phyloP scores from a whole-genome alignment of 1,284 basidiomycete species.

The Marasmius oreades region DNA sequence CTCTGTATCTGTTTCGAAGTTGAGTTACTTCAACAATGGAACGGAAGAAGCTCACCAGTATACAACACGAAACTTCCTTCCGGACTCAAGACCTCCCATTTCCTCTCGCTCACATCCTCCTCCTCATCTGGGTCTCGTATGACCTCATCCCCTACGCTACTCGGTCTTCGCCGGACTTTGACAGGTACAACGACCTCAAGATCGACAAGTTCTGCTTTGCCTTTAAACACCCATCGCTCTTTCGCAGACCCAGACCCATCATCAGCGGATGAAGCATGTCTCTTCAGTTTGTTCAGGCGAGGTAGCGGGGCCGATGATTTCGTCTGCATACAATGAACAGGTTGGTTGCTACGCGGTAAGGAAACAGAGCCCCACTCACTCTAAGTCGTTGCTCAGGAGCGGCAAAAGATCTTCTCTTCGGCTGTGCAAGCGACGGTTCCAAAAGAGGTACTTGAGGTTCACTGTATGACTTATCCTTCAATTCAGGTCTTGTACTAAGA shows the following conservation, averaged over 20 bases:
- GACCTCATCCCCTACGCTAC: neutral
- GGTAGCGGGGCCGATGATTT: conserved; percentile 22
- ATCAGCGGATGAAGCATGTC: conserved; percentile 23
- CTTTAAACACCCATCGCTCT: conserved; percentile 69
- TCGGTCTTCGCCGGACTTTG: neutral
- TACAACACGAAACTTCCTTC: conserved; percentile 76
- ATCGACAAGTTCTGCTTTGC: conserved; percentile 67
- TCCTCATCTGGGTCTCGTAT: conserved; percentile 2
- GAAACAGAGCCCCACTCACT: neutral
- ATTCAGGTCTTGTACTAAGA: neutral
- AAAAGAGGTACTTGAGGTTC: conserved; percentile 4
- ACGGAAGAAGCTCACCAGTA: conserved; percentile 46
- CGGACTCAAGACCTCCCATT: conserved; percentile 74
- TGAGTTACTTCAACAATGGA: conserved; percentile 1
- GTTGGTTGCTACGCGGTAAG: neutral
- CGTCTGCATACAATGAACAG: conserved; percentile 13
- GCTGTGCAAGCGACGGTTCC: neutral
- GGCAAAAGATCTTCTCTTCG: conserved; percentile 1
- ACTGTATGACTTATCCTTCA: conserved; percentile 12
- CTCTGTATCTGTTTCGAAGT: conserved; percentile 38
- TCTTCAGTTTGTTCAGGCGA: conserved; percentile 34
- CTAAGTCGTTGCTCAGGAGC: neutral
- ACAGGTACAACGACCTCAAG: conserved; percentile 64
- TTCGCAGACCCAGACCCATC: conserved; percentile 26
- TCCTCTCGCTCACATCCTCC: conserved; percentile 43